Evolutionary conservation across 768 basidiomycete species (phyloP).

Genomic region (Leccinum boreale): DNA sequence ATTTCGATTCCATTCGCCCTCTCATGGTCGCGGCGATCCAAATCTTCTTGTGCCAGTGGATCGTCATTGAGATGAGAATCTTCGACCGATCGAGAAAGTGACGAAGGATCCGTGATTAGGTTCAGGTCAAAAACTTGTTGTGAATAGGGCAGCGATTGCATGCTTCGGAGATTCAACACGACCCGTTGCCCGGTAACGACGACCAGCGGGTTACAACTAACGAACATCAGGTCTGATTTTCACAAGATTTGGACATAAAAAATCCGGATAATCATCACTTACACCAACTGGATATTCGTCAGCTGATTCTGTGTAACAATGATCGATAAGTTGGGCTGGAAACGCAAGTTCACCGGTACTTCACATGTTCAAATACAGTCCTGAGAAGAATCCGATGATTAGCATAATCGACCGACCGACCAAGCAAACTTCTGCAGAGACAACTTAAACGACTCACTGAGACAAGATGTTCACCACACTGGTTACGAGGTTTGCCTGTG

Average conservation of each 20-base stretch:
- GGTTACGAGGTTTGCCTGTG: not conserved
- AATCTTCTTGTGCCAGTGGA: not conserved
- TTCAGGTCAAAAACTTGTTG: not conserved
- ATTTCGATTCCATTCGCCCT: not conserved
- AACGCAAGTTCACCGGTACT: not conserved
- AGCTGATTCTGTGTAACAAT: not conserved
- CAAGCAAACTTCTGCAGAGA: not conserved
- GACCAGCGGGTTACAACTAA: slow-evolving; percentile 9
- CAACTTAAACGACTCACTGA: slow-evolving; percentile 2
- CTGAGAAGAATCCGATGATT: not conserved
- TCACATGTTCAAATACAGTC: not conserved
- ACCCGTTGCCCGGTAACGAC: slow-evolving; percentile 13
- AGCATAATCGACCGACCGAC: not conserved
- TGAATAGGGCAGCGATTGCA: not conserved
- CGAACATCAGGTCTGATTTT: not conserved
- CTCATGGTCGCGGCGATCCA: not conserved
- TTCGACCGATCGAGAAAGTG: not conserved
- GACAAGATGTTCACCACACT: not conserved
- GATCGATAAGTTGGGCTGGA: not conserved
- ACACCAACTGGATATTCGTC: slow-evolving; percentile 1
- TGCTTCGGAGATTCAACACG: slow-evolving; percentile 14
- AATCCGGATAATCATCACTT: not conserved
- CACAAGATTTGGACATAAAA: not conserved
- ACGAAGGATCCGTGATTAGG: not conserved
- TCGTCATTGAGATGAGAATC: not conserved